A percentile compares a stretch with the other conserved stretches of the same genome.
Evolutionary conservation across 306 rosid species (phyloP).

Genomic region (Purshia tridentata): DNA sequence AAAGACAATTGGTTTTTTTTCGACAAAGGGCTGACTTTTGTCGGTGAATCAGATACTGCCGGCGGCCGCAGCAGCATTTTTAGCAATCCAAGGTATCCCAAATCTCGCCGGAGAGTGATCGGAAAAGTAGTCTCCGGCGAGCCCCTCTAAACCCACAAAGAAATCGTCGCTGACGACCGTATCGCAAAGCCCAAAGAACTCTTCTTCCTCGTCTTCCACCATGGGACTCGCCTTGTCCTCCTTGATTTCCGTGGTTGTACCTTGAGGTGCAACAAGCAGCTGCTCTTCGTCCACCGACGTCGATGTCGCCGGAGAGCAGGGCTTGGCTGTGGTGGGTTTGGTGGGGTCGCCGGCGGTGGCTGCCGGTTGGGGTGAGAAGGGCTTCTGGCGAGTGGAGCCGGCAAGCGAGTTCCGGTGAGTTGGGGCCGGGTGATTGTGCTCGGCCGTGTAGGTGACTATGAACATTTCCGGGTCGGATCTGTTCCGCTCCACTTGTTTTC

Average conservation of each 20-base stretch:
- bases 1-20: background rate
- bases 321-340: slow-evolving; percentile 27
- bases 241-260: slow-evolving; percentile 52
- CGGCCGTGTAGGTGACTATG: slow-evolving; percentile 88
- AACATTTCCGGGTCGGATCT: slow-evolving; percentile 93
- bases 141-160: slow-evolving; percentile 70
- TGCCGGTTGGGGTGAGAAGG: slow-evolving; percentile 27
- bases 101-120: slow-evolving; percentile 55
- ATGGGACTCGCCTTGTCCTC: slow-evolving; percentile 57
- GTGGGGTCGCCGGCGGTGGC: slow-evolving; percentile 29
- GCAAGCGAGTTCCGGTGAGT: slow-evolving; percentile 96
- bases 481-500: slow-evolving; percentile 92
- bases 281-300: slow-evolving; percentile 50
- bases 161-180: slow-evolving; percentile 65
- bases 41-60: slow-evolving; percentile 45
- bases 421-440: slow-evolving; percentile 97
- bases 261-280: slow-evolving; percentile 27
- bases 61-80: slow-evolving; percentile 61
- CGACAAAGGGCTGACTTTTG: slow-evolving; percentile 11
- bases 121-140: slow-evolving; percentile 56
- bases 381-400: slow-evolving; percentile 90
- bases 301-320: slow-evolving; percentile 45
- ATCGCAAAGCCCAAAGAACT: slow-evolving; percentile 60
- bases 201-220: slow-evolving; percentile 70
- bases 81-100: slow-evolving; percentile 55